A percentile compares a stretch with the other conserved stretches of the same genome.
These are phyloP conservation scores for Pilasporangium apinafurcum DNA, from an alignment of 352 stramenopile genomes.

Conservation along the genomic window DNA sequence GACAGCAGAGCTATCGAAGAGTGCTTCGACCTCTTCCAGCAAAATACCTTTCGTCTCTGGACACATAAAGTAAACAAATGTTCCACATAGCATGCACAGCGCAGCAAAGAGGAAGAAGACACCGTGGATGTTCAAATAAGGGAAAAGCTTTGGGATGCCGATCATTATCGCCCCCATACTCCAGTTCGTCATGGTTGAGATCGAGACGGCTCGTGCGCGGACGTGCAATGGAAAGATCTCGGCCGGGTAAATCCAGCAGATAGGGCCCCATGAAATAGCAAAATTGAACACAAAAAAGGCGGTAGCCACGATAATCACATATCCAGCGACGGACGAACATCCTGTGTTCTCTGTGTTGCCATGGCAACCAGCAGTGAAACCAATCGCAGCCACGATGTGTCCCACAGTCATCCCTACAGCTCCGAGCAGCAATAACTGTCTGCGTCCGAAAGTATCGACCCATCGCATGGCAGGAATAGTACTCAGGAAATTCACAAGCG, in stretches of 20 bases:
- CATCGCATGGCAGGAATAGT: slow-evolving; percentile 32
- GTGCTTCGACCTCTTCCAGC: slow-evolving; percentile 29
- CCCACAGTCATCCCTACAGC: slow-evolving; percentile 35
- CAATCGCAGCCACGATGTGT: slow-evolving; percentile 24
- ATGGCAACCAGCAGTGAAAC: slow-evolving; percentile 27
- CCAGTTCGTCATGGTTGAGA: slow-evolving; percentile 32
- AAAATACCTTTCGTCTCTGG: slow-evolving; percentile 31
- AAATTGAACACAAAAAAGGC: slow-evolving; percentile 48
- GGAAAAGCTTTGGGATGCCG: slow-evolving; percentile 38
- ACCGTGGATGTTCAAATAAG: slow-evolving; percentile 31
- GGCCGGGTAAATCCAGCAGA: slow-evolving; percentile 52
- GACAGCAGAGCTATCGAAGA: slow-evolving; percentile 15
- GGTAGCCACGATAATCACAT: slow-evolving; percentile 26
- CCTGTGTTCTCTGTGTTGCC: slow-evolving; percentile 13
- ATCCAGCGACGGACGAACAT: slow-evolving; percentile 12
- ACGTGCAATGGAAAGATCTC: slow-evolving; percentile 54
- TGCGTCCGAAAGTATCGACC: slow-evolving; percentile 31
- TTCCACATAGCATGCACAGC: slow-evolving; percentile 17
- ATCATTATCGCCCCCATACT: slow-evolving; percentile 24
- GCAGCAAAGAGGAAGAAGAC: slow-evolving; percentile 51
- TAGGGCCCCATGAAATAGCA: slow-evolving; percentile 43
- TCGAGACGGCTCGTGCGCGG: slow-evolving; percentile 30
- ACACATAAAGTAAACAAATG: slow-evolving; percentile 33
- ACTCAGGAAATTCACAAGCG: slow-evolving; percentile 27
- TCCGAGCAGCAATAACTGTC: slow-evolving; percentile 25